Conservation (phyloP, 2,329 filamentous ascomycete species). For the Aspergillus vadensis region DNA sequence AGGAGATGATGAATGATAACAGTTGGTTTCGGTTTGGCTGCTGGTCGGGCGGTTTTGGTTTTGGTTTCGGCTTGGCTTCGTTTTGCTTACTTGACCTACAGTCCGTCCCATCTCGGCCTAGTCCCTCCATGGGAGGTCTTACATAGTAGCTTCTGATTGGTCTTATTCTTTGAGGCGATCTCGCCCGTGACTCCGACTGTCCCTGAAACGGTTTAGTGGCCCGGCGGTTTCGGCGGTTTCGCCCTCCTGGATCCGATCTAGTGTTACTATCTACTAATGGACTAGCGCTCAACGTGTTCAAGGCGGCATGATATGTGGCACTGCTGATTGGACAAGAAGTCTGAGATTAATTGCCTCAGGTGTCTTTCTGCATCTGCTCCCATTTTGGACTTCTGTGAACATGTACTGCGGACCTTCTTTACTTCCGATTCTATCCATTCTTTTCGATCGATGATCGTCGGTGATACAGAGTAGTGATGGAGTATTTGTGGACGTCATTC, state of each 20-base stretch:
- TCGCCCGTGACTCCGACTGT: background rate
- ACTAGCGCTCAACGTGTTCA: background rate
- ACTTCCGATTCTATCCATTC: background rate
- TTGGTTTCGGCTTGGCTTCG: background rate
- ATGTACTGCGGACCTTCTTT: background rate
- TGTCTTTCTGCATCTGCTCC: background rate
- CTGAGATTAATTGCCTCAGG: background rate
- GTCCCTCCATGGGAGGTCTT: background rate
- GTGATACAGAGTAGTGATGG: background rate
- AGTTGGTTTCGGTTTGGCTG: background rate
- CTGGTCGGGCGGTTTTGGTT: background rate
- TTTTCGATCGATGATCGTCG: background rate
- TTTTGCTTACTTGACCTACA: constrained; percentile 4
- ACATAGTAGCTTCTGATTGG: background rate
- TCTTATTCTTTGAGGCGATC: background rate
- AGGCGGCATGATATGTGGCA: background rate
- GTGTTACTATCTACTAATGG: too few relatives aligned
- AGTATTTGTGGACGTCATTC: background rate
- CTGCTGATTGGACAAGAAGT: background rate
- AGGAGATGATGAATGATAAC: constrained; percentile 1
- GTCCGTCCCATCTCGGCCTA: background rate
- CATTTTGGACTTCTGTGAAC: background rate
- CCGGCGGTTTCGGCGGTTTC: constrained; percentile 10
- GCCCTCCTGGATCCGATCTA: background rate
- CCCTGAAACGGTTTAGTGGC: constrained; percentile 3